Evolutionary conservation across 371 early-diverging fungal species (phyloP).

Genomic region (Parasitella parasitica): DNA sequence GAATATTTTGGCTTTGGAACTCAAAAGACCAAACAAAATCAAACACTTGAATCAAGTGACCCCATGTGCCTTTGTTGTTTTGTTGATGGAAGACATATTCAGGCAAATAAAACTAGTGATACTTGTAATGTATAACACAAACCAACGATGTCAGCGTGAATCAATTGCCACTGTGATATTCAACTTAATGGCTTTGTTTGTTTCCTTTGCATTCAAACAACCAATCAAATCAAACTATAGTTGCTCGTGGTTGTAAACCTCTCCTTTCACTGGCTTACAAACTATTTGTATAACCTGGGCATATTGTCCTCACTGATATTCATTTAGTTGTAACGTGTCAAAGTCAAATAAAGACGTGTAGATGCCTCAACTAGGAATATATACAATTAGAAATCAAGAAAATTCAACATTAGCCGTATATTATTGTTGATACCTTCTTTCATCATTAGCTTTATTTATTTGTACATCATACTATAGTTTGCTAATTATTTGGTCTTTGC

Average conservation of each 20-base stretch:
- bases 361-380: too few relatives aligned
- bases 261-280: not conserved
- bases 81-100: not conserved
- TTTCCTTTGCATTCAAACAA: not conserved
- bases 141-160: not conserved
- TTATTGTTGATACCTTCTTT: too few relatives aligned
- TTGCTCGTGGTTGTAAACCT: not conserved
- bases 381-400: not conserved
- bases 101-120: not conserved
- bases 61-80: slow-evolving; percentile 7
- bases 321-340: too few relatives aligned
- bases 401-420: not conserved
- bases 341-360: too few relatives aligned
- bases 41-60: slow-evolving; percentile 9
- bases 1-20: not conserved
- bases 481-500: not conserved
- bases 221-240: not conserved
- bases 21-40: slow-evolving; percentile 10
- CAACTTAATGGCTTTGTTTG: not conserved
- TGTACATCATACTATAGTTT: not conserved
- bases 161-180: not conserved
- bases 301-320: too few relatives aligned
- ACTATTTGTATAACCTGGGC: not conserved
- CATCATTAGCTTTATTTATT: not conserved
- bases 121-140: not conserved